A percentile compares a stretch with the other conserved stretches of the same genome.
These are phyloP conservation scores for Backusella mclennaniae DNA, from an alignment of 192 early-diverging fungal species.

Conservation along the genomic window DNA sequence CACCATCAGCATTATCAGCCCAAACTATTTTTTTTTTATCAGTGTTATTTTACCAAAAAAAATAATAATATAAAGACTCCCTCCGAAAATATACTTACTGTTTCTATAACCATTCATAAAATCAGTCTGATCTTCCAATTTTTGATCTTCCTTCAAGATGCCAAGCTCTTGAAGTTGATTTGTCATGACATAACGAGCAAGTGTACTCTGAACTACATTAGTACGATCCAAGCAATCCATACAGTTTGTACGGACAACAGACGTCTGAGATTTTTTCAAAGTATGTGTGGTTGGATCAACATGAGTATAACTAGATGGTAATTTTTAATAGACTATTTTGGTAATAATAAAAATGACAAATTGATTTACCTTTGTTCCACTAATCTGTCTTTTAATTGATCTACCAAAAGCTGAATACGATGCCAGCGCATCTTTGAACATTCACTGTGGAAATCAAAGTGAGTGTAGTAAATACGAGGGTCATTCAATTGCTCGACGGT, in stretches of 20 bases:
- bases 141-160: slow-evolving; percentile 60
- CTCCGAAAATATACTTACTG: slow-evolving; percentile 40
- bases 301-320: slow-evolving; percentile 53
- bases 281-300: slow-evolving; percentile 37
- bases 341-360: background rate
- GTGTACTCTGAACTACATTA: slow-evolving; percentile 94
- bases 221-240: slow-evolving; percentile 99
- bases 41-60: background rate
- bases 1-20: slow-evolving; percentile 97
- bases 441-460: slow-evolving; percentile 98
- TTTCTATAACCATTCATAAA: slow-evolving; percentile 82
- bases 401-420: slow-evolving; percentile 80
- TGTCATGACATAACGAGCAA: slow-evolving; percentile 74
- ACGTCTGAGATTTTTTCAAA: slow-evolving; percentile 58
- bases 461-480: slow-evolving; percentile 66
- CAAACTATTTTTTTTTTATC: slow-evolving; percentile 60
- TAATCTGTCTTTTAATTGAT: slow-evolving; percentile 70
- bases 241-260: slow-evolving; percentile 94
- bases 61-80: background rate
- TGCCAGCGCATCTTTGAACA: slow-evolving; percentile 96
- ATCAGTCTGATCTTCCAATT: slow-evolving; percentile 58
- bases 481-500: slow-evolving; percentile 60
- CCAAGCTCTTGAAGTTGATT: slow-evolving; percentile 69
- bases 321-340: background rate
- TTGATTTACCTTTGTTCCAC: slow-evolving; percentile 44